Base-by-base conservation (phyloP, 371 early-diverging fungal species). In the Funneliformis caledonium region DNA sequence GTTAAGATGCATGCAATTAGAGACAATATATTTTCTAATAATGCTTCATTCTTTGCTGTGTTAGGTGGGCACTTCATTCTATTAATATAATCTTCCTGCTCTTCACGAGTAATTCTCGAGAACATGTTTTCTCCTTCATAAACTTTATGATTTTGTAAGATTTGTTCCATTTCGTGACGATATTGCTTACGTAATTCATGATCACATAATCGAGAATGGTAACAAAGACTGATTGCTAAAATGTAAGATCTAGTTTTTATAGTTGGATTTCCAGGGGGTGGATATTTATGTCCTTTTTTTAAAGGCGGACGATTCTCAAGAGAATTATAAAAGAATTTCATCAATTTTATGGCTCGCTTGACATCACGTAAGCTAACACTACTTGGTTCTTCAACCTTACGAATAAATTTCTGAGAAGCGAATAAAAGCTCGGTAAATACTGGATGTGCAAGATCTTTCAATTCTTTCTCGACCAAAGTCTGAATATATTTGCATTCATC, bases 191-290 rank as follows among this genome's bases (percentile, higher is more conserved):
- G 67, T 14, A 48, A 14, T 5, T 67, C 31, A 50, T 77, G 81
- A 2, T 78, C 70, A 22, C 59, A 81, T n/a, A 81, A 19, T 33
- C 81, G 56, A n/a, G 78, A 82, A 43, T 81, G 81, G 68, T 81
- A 81, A 70, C 78, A 76, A 22, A 81, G 43, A 42, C 78, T 80
- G 19, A 81, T 43, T 52, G 81, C 78, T 31, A 81, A 60, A 60
- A 80, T 33, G 42, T 62, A 47, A 33, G 65, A 76, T 65, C 81
- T 77, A n/a, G 47, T 50, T 9, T 11, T 6, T 22, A 67, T 26
- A 9, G 62, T 73, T 80, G 43, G 10, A 64, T 22, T 22, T 10
- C 37, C 61, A 52, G 31, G 14, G 26, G 64, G 64, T 12, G 64
- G 64, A 33, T 64, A 64, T 42, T 59, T 60, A 37, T 11, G 47